Base-by-base conservation (phyloP, 257 asterid species). In the Leptodermis oblonga region DNA sequence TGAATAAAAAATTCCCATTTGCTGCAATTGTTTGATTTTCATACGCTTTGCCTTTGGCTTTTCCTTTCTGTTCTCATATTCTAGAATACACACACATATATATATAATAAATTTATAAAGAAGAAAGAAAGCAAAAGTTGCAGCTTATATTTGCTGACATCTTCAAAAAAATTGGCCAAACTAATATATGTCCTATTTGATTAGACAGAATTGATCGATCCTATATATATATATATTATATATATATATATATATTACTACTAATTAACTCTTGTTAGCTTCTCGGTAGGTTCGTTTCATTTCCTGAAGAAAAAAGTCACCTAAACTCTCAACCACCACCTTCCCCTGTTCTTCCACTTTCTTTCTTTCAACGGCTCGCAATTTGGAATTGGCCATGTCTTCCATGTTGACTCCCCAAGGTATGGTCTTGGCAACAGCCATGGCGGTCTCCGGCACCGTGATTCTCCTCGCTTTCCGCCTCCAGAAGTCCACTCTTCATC, bases 371-470 rank as follows among this genome's bases (percentile, higher is more conserved):
- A 9, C 55, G 5, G 48, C 9, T 43, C n/a, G n/a, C 41, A 22
- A 8, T 5, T 55, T 20, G 13, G 1, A 12, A 0, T 10, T 13
- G 20, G 33, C 18, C 39, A 74, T 84, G 92, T 80, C 86, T 68
- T 73, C 92, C 13, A 78, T 85, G 65, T 74, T 87, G 70, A 83
- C 83, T 31, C 84, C 96, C 61, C 89, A 85, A 58, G 88, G 92
- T 36, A 68, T 85, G 81, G 89, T 81, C 45, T 69, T 90, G 74
- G 97, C 91, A 51, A 88, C 97, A 1, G 97, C 96, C 77, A 84
- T 90, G 96, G 97, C 95, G 0, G 88, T 90, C 30, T 90, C 96
- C 80, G 97, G 92, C 78, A 88, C 97, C 14, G 84, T 87, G 6
- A 80, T 88, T 70, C 85, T 90, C 53, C 82, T 90, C 4, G 92